A percentile compares a stretch with the other conserved stretches of the same genome.
Evolutionary conservation across 2,329 filamentous ascomycete genomes (phyloP).

Genomic region (Podosphaera aphanis): DNA sequence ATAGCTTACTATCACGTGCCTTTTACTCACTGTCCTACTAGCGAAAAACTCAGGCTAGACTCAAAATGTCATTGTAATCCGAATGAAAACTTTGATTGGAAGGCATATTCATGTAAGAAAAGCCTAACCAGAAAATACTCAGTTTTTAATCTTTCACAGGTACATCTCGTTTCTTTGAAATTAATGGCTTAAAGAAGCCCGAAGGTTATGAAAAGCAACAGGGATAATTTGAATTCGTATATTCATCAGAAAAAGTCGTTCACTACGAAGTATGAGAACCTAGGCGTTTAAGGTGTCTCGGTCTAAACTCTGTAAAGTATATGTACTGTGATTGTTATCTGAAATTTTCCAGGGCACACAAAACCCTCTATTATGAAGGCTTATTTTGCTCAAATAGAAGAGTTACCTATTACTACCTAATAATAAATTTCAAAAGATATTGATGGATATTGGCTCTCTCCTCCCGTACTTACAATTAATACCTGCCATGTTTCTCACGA

Average conservation of each 20-base stretch:
- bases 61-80: constrained; percentile 89
- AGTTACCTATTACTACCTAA: no score
- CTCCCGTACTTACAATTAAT: no score
- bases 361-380: no score
- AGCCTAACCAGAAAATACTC: background rate
- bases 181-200: constrained; percentile 62
- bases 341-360: background rate
- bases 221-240: constrained; percentile 17
- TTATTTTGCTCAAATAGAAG: no score
- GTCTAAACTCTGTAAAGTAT: background rate
- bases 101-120: constrained; percentile 77
- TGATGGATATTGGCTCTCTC: no score
- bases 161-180: constrained; percentile 66
- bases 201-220: constrained; percentile 58
- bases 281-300: background rate
- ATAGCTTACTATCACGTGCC: constrained; percentile 96
- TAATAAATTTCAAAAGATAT: no score
- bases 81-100: constrained; percentile 97
- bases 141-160: constrained; percentile 25
- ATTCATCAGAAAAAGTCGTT: background rate
- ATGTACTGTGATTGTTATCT: background rate
- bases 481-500: no score
- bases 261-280: background rate
- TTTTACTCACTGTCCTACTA: constrained; percentile 91
- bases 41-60: constrained; percentile 60